Base-by-base conservation (phyloP, 1,139 yeast genomes). In the Entelexis paramagnoliae region DNA sequence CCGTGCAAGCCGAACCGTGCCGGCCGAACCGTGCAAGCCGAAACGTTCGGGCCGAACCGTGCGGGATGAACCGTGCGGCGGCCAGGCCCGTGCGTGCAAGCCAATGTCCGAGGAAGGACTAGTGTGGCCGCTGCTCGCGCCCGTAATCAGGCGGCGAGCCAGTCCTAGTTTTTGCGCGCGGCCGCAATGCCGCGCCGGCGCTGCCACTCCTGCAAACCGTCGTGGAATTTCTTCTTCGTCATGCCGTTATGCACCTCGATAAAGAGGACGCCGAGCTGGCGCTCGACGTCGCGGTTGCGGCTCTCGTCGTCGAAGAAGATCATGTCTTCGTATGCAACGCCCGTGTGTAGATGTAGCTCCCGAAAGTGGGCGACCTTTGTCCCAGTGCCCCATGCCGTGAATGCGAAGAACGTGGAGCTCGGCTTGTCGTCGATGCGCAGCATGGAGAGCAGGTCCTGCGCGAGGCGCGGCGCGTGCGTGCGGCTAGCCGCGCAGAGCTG, bases 241-340 rank as follows among this genome's bases (percentile, higher is more conserved):
- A 82, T 68, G 1, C 87, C 87, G 22, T 60, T 56, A 6, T 68
- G 62, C 14, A 82, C 74, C 59, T 76, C 74, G 26, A 75, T 77
- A 64, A 82, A 82, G 49, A 74, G 71, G 51, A 83, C 83, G 11
- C 83, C 82, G 7, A 82, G 70, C 5, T 68, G 61, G 7, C 60
- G 56, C 59, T 76, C 77, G 4, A 83, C 89, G 58, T 83, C 91
- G 55, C 69, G 70, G 60, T 83, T 83, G 55, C 91, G 70, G 53
- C 63, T 57, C 63, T 83, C 91, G 63, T 83, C 91, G 62, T 83
- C 91, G 61, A 75, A 83, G 49, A 83, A 71, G 13, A 83, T 70
- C 71, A 81, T 77, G 33, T 79, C 74, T 1, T 75, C 71, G 48
- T 64, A 68, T 3, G 64, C 67, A 17, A 80, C 68, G n/a, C 75